Percentiles rank a stretch among this genome's conserved stretches.
These are phyloP conservation scores for Grosmannia clavigera DNA, from an alignment of 2,329 filamentous ascomycete species.

Conservation along the genomic window DNA sequence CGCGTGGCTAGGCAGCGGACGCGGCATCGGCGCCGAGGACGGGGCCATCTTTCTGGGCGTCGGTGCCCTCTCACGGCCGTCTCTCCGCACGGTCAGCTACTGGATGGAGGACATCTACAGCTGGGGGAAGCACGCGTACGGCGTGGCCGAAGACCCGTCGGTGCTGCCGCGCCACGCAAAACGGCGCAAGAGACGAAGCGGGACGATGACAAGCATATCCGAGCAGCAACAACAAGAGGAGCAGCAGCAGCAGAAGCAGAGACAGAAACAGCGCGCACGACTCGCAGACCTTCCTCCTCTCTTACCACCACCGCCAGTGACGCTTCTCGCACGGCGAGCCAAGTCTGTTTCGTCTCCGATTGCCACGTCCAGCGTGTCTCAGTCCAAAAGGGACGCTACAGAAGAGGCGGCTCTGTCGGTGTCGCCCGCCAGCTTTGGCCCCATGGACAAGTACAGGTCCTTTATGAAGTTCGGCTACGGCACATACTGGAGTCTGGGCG, in stretches of 20 bases:
- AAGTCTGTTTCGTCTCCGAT: constrained; percentile 1
- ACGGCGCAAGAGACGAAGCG: constrained; percentile 17
- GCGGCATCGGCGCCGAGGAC: constrained; percentile 57
- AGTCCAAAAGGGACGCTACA: constrained; percentile 2
- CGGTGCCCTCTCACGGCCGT: constrained; percentile 58
- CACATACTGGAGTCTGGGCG: constrained; percentile 47
- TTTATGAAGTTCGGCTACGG: constrained; percentile 57
- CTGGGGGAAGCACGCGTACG: constrained; percentile 76
- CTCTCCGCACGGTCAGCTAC: constrained; percentile 58
- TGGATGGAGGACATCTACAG: constrained; percentile 86
- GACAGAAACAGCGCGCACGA: background rate
- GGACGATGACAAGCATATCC: constrained; percentile 5
- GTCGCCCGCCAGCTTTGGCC: constrained; percentile 20
- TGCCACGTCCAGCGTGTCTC: background rate
- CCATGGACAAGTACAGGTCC: constrained; percentile 44
- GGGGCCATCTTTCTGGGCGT: constrained; percentile 78
- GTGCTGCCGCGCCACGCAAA: constrained; percentile 34
- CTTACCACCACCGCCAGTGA: constrained; percentile 14
- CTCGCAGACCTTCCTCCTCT: background rate
- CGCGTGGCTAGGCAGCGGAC: constrained; percentile 64
- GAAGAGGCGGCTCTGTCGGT: constrained; percentile 3
- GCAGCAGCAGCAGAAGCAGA: background rate
- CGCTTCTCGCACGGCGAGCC: constrained; percentile 9
- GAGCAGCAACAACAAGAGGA: constrained; percentile 5
- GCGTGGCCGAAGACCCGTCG: constrained; percentile 65